Evolutionary conservation across 495 filamentous ascomycete genomes (phyloP).

Genomic region (Penicillium paxilli): DNA sequence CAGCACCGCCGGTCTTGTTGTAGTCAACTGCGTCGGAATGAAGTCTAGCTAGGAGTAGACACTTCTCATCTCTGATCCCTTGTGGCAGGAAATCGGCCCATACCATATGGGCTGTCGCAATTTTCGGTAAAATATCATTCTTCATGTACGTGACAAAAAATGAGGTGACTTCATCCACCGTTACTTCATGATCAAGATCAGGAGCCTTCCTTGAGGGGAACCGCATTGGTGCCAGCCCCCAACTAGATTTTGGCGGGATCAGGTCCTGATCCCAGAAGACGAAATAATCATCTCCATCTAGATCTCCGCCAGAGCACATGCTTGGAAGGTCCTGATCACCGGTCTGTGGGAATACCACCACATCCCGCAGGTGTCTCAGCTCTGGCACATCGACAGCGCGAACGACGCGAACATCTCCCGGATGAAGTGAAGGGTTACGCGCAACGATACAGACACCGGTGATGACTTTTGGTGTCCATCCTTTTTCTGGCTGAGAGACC

Average conservation of each 20-base stretch:
- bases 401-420: conserved; percentile 89
- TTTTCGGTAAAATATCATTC: conserved; percentile 75
- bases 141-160: conserved; percentile 97
- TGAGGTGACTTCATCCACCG: conserved; percentile 65
- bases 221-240: conserved; percentile 74
- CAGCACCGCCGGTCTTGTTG: conserved; percentile 81
- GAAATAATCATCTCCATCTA: conserved; percentile 95
- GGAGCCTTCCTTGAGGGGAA: conserved; percentile 56
- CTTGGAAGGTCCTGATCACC: conserved; percentile 84
- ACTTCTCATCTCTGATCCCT: conserved; percentile 69
- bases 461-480: conserved; percentile 61
- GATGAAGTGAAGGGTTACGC: conserved; percentile 92
- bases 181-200: conserved; percentile 57
- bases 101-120: conserved; percentile 83
- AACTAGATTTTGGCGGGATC: conserved; percentile 56
- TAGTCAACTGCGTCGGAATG: conserved; percentile 95
- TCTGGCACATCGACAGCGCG: conserved; percentile 73
- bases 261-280: conserved; percentile 89
- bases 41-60: conserved; percentile 72
- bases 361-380: conserved; percentile 74
- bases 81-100: conserved; percentile 62
- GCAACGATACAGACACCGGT: conserved; percentile 80
- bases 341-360: conserved; percentile 81
- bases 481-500: conserved; percentile 55
- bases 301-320: conserved; percentile 95